Base-by-base conservation (phyloP, 371 early-diverging fungal species). In the Gilbertella persicaria region DNA sequence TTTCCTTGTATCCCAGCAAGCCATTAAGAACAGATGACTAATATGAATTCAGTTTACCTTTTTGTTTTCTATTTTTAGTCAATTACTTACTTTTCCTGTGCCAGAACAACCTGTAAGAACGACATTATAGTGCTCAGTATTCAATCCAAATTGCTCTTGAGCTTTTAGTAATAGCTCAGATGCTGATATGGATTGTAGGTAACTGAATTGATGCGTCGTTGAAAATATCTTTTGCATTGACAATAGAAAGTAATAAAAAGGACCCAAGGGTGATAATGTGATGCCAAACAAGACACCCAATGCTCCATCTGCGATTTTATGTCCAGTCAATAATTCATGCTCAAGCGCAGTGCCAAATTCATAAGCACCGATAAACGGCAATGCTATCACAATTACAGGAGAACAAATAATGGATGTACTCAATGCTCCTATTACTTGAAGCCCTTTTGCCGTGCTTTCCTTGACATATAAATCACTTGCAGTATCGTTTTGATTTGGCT, bases 301-400 rank as follows among this genome's bases (percentile, higher is more conserved):
- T 6, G 56, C 36, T 0, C 64, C 61, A 40, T 64, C 61, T 0
- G 58, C 29, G 3, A 64, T 5, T 2, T 45, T 45, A 7, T 58
- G 48, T 0, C 68, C 68, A 4, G 61, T 54, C 13, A 57, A 21
- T 26, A 65, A 26, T 35, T 64, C 69, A 4, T 48, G 55, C 8
- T 68, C 53, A 10, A 54, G 39, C 17, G 53, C 51, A 9, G 54
- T 43, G 9, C 65, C 56, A 38, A 53, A 65, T 26, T 69, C 66
- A 24, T 69, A 69, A 5, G 69, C 69, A 24, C 69, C 69, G 1
- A 69, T 25, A 38, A 69, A 50, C 4, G 69, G 69, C n/a, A 62
- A 49, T 2, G 69, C 69, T 6, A 69, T 47, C 0, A 69, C 55
- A 0, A 65, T 55, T 5, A 62, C 58, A 0, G 69, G 69, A 10